Base-by-base conservation (phyloP, 805 yeast species). In the Yarrowia sp. region DNA sequence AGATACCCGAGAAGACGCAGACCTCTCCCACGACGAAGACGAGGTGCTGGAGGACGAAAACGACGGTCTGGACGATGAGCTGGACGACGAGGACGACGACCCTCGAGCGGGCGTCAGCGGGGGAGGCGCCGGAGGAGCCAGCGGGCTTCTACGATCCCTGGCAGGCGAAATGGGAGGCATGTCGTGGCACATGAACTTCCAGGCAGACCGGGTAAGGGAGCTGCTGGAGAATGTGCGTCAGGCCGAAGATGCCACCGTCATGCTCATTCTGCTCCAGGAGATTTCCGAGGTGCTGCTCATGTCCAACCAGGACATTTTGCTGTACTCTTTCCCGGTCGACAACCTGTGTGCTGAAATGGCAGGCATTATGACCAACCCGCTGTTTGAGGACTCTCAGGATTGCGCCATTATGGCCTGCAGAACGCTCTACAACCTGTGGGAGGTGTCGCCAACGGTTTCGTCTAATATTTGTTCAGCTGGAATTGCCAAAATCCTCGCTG, bases 401-500 rank as follows among this genome's bases (percentile, higher is more conserved):
- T 75, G 93, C n/a, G 94, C 90, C 74, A 78, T 94, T 53, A 88
- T 90, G 48, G 89, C 96, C 0, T 90, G 97, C 74, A 84, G 97
- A 61, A 90, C 97, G 74, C 79, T 93, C 16, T 89, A 90, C 76
- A 93, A 92, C 75, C 79, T 93, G 55, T 79, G 92, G 68, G 97
- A 92, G 75, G 89, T 89, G 11, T 84, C 88, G 72, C 86, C 86
- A 15, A 89, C 89, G 56, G 85, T 87, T 55, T 84, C 87, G 8
- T 83, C 84, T 66, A 84, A 83, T 43, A 87, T 91, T 3, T 87
- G 91, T 2, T 80, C 83, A 22, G 85, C 85, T 16, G 89, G 89
- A 48, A 89, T 88, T 0, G 83, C 92, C 8, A 88, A 86, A 53
- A 86, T 85, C 0, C 80, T 95, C 35, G 85, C 89, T 72, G 79